Percentiles rank a stretch among this genome's conserved stretches.
Evolutionary conservation across 2,329 filamentous ascomycete genomes (phyloP).

Genomic region (Teratosphaeria nubilosa): DNA sequence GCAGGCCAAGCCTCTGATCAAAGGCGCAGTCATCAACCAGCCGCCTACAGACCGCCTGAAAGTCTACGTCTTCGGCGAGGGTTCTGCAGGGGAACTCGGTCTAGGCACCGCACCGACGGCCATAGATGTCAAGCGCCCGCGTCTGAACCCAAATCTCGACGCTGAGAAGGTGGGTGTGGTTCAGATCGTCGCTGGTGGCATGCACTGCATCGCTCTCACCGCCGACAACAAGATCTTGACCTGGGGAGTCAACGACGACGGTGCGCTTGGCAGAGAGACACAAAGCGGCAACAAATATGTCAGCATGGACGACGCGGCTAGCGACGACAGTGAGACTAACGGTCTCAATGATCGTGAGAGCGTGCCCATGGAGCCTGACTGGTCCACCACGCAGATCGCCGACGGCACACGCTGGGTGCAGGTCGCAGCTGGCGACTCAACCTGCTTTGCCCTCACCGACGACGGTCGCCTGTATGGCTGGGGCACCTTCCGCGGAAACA

Average conservation of each 20-base stretch:
- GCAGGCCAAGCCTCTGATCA: conserved; percentile 16
- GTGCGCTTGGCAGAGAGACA: conserved; percentile 67
- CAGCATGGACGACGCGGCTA: conserved; percentile 44
- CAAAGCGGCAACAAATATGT: conserved; percentile 48
- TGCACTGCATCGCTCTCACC: conserved; percentile 70
- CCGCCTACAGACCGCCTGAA: conserved; percentile 55
- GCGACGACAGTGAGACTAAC: conserved; percentile 43
- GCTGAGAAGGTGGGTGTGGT: conserved; percentile 55
- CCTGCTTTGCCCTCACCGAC: conserved; percentile 64
- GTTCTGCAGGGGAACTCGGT: conserved; percentile 70
- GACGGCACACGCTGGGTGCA: conserved; percentile 54
- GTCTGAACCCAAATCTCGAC: conserved; percentile 52
- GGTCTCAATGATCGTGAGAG: conserved; percentile 62
- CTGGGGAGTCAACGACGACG: conserved; percentile 82
- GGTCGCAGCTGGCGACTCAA: conserved; percentile 62
- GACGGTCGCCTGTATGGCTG: conserved; percentile 70
- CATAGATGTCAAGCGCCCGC: conserved; percentile 65
- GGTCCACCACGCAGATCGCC: conserved; percentile 26
- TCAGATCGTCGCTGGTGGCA: conserved; percentile 66
- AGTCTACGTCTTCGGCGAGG: conserved; percentile 72
- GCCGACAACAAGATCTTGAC: conserved; percentile 71
- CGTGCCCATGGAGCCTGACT: conserved; percentile 42
- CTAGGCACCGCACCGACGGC: conserved; percentile 56
- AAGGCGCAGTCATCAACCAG: conserved; percentile 47
- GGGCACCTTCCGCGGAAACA: conserved; percentile 67